Evolutionary conservation across 164 flowering plant species (phyloP), one percentile per base, ranked within the genome.

Genomic region (Liriodendron chinense): DNA sequence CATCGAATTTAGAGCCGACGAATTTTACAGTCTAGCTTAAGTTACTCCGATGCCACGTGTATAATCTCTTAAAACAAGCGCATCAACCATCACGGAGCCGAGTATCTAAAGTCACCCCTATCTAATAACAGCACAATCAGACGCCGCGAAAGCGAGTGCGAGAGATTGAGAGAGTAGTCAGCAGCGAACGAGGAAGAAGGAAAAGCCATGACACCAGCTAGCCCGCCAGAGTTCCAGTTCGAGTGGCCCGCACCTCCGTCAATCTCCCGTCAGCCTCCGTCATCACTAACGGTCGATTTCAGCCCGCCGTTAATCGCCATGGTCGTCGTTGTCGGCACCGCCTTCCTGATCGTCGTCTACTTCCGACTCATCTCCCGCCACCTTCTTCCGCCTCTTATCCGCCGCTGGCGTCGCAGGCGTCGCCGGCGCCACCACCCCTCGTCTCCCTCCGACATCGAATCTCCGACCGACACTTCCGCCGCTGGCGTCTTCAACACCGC

Each of bases 221-320:
- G 20, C 7, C 70, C 69, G 62, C 76, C 76, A 10, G 70, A 65
- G 18, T 65, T 65, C 76, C 69, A 74, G 56, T 49, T 47, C 77
- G 71, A 74, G 26, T 74, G 77, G 77, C n/a, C 53, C 66, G 71
- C 82, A 7, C 63, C 79, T n/a, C 72, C 80, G n/a, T 50, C 76
- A 6, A 67, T 0, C 50, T 75, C 63, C 24, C 76, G 26, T 14
- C 67, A 14, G 43, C 21, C 78, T 12, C 81, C 80, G 43, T 76
- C 90, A 0, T 82, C 76, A 56, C 63, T 77, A 2, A 87, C 96
- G 0, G 81, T 91, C 20, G 86, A 89, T 69, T 90, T 96, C 86
- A 91, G 94, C 64, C 98, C 98, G 13, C 96, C 98, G 20, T 69
- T 96, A 65, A 94, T 96, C 71, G 95, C 93, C 72, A 94, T 91